Evolutionary conservation across 805 yeast species (phyloP).

Genomic region (Wickerhamiella hasegawae): DNA sequence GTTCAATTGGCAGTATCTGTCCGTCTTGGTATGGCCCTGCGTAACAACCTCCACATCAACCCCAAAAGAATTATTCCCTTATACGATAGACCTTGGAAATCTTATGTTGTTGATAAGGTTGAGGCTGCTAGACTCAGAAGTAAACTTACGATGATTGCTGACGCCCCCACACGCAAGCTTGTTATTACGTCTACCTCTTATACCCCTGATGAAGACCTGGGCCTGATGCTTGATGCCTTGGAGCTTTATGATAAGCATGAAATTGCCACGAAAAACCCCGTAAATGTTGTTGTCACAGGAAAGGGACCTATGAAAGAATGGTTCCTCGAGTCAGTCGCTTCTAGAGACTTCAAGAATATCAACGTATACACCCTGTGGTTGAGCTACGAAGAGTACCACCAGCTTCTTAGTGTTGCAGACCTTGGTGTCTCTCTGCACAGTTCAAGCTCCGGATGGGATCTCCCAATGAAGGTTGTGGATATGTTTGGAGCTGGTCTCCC

Average conservation of each 20-base stretch:
- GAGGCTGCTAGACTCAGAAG: constrained; percentile 22
- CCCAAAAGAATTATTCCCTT: constrained; percentile 40
- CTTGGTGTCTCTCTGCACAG: constrained; percentile 80
- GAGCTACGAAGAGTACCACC: constrained; percentile 61
- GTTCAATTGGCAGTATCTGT: constrained; percentile 69
- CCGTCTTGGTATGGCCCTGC: constrained; percentile 48
- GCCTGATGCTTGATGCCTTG: constrained; percentile 51
- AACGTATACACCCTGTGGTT: constrained; percentile 61
- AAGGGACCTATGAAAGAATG: constrained; percentile 69
- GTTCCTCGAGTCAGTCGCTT: constrained; percentile 33
- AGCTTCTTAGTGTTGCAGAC: constrained; percentile 59
- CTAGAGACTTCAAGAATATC: constrained; percentile 31
- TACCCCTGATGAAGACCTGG: constrained; percentile 89
- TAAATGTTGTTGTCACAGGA: constrained; percentile 80
- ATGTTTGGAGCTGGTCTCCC: constrained; percentile 95
- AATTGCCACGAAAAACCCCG: constrained; percentile 25
- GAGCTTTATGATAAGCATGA: constrained; percentile 33
- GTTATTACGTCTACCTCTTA: constrained; percentile 81
- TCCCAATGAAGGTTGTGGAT: constrained; percentile 95
- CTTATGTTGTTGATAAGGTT: constrained; percentile 32
- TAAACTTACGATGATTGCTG: constrained; percentile 22
- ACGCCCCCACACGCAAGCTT: constrained; percentile 47
- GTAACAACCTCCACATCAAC: constrained; percentile 36
- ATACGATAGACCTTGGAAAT: constrained; percentile 73
- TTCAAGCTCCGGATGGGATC: constrained; percentile 83